Evolutionary conservation across 2,329 filamentous ascomycete species (phyloP).

Genomic region (Thelonectria blattea): DNA sequence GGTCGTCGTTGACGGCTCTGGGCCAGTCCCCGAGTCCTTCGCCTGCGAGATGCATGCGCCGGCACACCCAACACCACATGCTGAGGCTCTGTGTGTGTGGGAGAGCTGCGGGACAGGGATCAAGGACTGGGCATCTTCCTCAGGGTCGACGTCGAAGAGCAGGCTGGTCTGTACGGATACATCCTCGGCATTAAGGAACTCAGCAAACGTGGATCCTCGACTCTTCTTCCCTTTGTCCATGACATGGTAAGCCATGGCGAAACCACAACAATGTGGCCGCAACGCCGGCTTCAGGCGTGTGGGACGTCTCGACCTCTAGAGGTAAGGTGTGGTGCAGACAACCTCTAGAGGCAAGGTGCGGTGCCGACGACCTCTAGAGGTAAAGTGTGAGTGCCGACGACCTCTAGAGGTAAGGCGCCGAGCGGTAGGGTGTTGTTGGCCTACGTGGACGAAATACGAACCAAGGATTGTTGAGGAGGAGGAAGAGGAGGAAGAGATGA

Average conservation of each 20-base stretch:
- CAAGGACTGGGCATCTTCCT: slow-evolving; percentile 17
- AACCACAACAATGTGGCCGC: slow-evolving; percentile 31
- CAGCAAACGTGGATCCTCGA: slow-evolving; percentile 38
- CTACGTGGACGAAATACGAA: slow-evolving; percentile 37
- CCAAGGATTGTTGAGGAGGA: slow-evolving; percentile 36
- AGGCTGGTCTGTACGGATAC: slow-evolving; percentile 16
- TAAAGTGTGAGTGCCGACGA: slow-evolving; percentile 29
- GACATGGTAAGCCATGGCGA: slow-evolving; percentile 32
- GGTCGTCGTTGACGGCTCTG: slow-evolving; percentile 17
- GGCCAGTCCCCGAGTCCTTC: slow-evolving; percentile 24
- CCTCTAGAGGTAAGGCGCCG: slow-evolving; percentile 37
- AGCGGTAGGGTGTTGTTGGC: slow-evolving; percentile 30
- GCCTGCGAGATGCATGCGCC: slow-evolving; percentile 24
- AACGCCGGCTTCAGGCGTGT: slow-evolving; percentile 37
- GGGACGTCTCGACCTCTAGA: slow-evolving; percentile 38
- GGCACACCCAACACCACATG: slow-evolving; percentile 18
- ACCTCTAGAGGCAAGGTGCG: slow-evolving; percentile 39
- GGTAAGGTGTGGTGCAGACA: slow-evolving; percentile 36
- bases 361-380: slow-evolving; percentile 38
- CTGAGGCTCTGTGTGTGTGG: slow-evolving; percentile 38
- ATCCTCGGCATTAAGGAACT: slow-evolving; percentile 40
- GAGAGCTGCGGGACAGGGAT: slow-evolving; percentile 31
- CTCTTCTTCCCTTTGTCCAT: slow-evolving; percentile 41
- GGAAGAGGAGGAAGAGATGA: neutral
- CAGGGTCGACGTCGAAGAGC: slow-evolving; percentile 5